Conservation (phyloP, 2,329 filamentous ascomycete genomes). For the Cercospora janseana region DNA sequence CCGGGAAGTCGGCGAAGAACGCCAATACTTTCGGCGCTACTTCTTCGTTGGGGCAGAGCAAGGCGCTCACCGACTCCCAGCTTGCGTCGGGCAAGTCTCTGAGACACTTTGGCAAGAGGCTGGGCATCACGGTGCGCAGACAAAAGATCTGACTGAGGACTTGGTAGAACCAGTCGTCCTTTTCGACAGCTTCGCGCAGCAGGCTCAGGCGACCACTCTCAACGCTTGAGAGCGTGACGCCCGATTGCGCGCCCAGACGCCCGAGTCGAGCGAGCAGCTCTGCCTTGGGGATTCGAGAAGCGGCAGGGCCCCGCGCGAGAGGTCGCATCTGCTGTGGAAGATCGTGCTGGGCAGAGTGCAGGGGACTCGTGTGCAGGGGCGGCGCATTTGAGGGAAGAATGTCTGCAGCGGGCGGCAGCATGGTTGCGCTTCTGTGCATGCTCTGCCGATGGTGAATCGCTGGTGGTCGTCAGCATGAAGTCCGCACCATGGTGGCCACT, state of each 20-base stretch:
- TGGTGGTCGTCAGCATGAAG: not conserved
- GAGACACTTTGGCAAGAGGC: slow-evolving; percentile 41
- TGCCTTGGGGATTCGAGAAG: slow-evolving; percentile 16
- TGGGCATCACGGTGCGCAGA: slow-evolving; percentile 48
- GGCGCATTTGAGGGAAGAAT: slow-evolving; percentile 6
- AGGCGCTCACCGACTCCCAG: slow-evolving; percentile 41
- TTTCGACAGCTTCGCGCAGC: slow-evolving; percentile 56
- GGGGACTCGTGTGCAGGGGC: not conserved
- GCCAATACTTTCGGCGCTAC: slow-evolving; percentile 43
- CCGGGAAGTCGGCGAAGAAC: slow-evolving; percentile 55
- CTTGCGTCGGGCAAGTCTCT: slow-evolving; percentile 36
- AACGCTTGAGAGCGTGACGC: not conserved
- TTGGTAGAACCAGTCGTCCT: slow-evolving; percentile 62
- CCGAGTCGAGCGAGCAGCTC: slow-evolving; percentile 14
- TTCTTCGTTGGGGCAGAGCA: slow-evolving; percentile 49
- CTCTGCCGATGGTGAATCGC: slow-evolving; percentile 3
- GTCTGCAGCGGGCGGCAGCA: not conserved
- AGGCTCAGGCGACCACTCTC: slow-evolving; percentile 50
- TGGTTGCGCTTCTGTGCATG: not conserved
- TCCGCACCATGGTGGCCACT: not conserved
- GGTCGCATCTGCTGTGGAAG: slow-evolving; percentile 4
- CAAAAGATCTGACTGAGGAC: slow-evolving; percentile 66
- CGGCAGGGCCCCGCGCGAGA: not conserved
- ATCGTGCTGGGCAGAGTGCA: not conserved
- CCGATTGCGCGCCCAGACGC: slow-evolving; percentile 6